Conservation (phyloP, 2,329 filamentous ascomycete species). For the Fusarium metavorans region DNA sequence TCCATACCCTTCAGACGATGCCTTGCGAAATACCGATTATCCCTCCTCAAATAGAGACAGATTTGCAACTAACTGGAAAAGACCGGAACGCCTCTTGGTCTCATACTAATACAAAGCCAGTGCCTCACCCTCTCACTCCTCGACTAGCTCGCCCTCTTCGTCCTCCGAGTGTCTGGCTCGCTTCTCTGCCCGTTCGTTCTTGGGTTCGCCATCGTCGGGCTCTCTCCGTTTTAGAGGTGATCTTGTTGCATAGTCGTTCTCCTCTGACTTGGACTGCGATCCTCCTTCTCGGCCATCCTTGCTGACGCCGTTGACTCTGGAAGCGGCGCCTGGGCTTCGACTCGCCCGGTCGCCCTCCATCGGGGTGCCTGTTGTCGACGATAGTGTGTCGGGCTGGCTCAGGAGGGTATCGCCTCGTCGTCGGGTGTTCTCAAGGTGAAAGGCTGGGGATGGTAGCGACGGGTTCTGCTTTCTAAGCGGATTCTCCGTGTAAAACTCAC, state of each 20-base stretch:
- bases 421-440: slow-evolving; percentile 67
- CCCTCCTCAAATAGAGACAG: slow-evolving; percentile 16
- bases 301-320: slow-evolving; percentile 55
- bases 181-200: slow-evolving; percentile 56
- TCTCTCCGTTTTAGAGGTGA: slow-evolving; percentile 60
- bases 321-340: slow-evolving; percentile 62
- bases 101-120: slow-evolving; percentile 31
- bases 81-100: slow-evolving; percentile 39
- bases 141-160: slow-evolving; percentile 62
- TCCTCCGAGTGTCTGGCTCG: slow-evolving; percentile 60
- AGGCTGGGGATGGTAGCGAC: slow-evolving; percentile 65
- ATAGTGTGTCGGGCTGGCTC: slow-evolving; percentile 58
- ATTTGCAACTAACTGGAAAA: slow-evolving; percentile 25
- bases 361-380: slow-evolving; percentile 63
- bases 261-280: slow-evolving; percentile 51
- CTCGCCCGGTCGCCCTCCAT: slow-evolving; percentile 61
- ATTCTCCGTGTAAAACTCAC: slow-evolving; percentile 75
- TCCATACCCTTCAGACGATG: slow-evolving; percentile 27
- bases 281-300: slow-evolving; percentile 46
- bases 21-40: slow-evolving; percentile 31
- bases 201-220: slow-evolving; percentile 48
- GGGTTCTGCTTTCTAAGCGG: slow-evolving; percentile 69
- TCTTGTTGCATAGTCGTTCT: slow-evolving; percentile 46
- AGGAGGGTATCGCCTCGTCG: slow-evolving; percentile 58
- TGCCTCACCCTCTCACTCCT: slow-evolving; percentile 43